Percentiles rank a stretch among this genome's conserved stretches.
Evolutionary conservation across 2,329 filamentous ascomycete species (phyloP).

Genomic region (Claviceps quebecensis): DNA sequence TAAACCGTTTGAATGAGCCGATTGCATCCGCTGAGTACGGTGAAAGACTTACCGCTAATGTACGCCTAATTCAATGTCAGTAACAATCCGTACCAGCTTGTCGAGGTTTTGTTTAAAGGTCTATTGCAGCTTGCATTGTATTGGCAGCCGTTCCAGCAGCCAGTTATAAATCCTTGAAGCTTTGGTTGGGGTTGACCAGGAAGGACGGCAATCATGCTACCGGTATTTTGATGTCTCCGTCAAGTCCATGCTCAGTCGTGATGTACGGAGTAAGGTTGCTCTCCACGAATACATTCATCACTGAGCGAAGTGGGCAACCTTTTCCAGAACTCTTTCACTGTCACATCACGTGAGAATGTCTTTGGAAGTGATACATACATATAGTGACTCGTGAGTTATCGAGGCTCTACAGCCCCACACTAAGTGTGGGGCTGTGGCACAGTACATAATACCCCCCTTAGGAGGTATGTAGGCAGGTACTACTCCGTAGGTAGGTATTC

Average conservation of each 20-base stretch:
- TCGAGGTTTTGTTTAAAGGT: neutral
- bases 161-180: conserved; percentile 63
- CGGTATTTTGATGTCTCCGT: neutral
- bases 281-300: too few relatives aligned
- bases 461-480: too few relatives aligned
- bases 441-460: too few relatives aligned
- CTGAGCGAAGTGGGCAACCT: too few relatives aligned
- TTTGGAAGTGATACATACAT: too few relatives aligned
- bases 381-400: too few relatives aligned
- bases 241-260: conserved; percentile 3
- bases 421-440: too few relatives aligned
- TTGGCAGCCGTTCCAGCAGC: conserved; percentile 57
- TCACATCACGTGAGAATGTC: too few relatives aligned
- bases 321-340: too few relatives aligned
- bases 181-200: conserved; percentile 66
- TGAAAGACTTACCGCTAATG: conserved; percentile 75
- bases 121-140: conserved; percentile 46
- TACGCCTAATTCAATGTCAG: conserved; percentile 48
- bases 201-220: conserved; percentile 61
- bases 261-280: neutral
- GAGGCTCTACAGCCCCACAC: too few relatives aligned
- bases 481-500: too few relatives aligned
- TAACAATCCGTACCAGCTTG: neutral
- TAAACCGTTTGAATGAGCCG: conserved; percentile 82
- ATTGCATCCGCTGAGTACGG: conserved; percentile 63